Evolutionary conservation across 305 asterid genomes (phyloP).

Genomic region (Coffea humblotiana): DNA sequence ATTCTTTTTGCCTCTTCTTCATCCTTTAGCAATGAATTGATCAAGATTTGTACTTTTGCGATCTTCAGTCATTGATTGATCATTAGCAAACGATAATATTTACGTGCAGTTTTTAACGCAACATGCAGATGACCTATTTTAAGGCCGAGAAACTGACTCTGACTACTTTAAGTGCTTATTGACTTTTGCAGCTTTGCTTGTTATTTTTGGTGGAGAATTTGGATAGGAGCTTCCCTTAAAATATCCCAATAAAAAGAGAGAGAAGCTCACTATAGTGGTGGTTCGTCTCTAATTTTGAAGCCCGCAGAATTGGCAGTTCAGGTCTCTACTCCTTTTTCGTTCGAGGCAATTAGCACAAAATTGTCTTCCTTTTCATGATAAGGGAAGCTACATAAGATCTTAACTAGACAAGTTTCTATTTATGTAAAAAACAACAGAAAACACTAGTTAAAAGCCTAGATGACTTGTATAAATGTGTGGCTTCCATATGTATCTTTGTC

Average conservation of each 20-base stretch:
- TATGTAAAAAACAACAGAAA: background rate
- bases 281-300: background rate
- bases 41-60: background rate
- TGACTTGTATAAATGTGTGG: no score
- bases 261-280: background rate
- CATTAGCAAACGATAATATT: background rate
- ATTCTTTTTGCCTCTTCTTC: conserved; percentile 19
- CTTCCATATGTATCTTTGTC: no score
- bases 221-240: background rate
- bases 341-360: background rate
- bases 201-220: background rate
- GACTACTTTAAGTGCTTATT: background rate
- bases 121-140: background rate
- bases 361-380: background rate
- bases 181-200: background rate
- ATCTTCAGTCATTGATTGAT: conserved; percentile 17
- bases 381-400: background rate
- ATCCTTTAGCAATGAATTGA: background rate
- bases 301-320: background rate
- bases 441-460: background rate
- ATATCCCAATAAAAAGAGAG: background rate
- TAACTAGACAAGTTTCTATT: no score
- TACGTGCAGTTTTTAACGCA: background rate
- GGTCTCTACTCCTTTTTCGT: background rate
- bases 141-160: background rate